Evolutionary conservation across 2,329 filamentous ascomycete species (phyloP), one percentile per base, ranked within the genome.

Genomic region (Colletotrichum aenigma): DNA sequence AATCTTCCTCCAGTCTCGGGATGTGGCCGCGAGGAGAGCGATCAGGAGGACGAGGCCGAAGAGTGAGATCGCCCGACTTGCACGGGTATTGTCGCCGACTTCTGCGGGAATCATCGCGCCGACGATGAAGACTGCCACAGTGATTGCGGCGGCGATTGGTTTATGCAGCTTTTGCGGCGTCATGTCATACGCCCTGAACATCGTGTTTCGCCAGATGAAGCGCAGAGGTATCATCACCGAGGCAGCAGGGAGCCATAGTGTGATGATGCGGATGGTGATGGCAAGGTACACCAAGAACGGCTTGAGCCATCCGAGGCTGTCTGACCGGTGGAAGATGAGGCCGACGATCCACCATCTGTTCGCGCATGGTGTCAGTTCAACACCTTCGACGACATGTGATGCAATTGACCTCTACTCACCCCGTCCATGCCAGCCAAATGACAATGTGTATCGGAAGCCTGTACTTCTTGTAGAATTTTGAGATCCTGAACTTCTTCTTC

Each of bases 221-320:
- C 69, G 73, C 55, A 75, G n/a, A 4, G 73, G 73, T 7, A 68
- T 28, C 73, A 75, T 75, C 21, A 43, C 73, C n/a, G 69, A 62
- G 9, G 73, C 34, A 52, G 73, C 73, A 13, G 73, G 73, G 9
- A 75, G 69, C 73, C 73, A 66, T 12, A 77, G 16, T 12, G 75
- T 76, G 55, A 94, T 80, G 32, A 94, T 79, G 6, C 93, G 90
- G 69, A 94, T 85, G 24, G 91, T 91, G 78, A 94, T 91, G 64
- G 86, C 87, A 55, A 94, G 87, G 83, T 89, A 94, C 58, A 94
- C 83, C 48, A 94, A 86, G 85, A 94, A 93, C 0, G 93, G 92
- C 76, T 93, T 89, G 70, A 94, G 81, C 93, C 93, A 78, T 91
- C 90, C 7, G 86, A 85, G 61, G 48, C 32, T 52, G 2, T 64